phyloP scores from a whole-genome alignment of 2,329 filamentous ascomycete genomes.

The Verticillium isaacii region DNA sequence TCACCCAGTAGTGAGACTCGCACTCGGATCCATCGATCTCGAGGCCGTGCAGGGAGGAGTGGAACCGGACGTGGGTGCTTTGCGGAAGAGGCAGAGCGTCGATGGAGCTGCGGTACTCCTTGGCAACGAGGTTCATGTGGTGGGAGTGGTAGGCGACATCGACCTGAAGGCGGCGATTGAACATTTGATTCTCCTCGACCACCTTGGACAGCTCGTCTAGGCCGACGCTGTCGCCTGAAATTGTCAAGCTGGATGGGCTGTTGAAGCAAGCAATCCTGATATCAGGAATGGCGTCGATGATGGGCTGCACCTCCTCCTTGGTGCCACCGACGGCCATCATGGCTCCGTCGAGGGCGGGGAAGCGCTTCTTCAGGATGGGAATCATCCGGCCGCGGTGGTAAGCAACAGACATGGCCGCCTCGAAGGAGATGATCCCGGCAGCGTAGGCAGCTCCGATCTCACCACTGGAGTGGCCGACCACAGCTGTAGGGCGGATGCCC shows the following conservation, averaged over 20 bases:
- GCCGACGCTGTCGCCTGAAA: conserved; percentile 17
- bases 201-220: conserved; percentile 19
- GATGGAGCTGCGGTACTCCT: conserved; percentile 28
- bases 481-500: conserved; percentile 24
- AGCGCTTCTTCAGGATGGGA: conserved; percentile 14
- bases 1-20: conserved; percentile 36
- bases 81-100: conserved; percentile 31
- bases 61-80: conserved; percentile 32
- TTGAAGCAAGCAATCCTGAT: conserved; percentile 25
- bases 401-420: conserved; percentile 30
- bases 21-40: conserved; percentile 28
- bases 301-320: conserved; percentile 19
- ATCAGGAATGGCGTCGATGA: conserved; percentile 15
- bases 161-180: conserved; percentile 27
- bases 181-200: conserved; percentile 24
- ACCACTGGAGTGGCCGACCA: conserved; percentile 37
- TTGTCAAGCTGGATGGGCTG: conserved; percentile 21
- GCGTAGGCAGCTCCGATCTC: conserved; percentile 42
- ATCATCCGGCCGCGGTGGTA: conserved; percentile 31
- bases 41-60: conserved; percentile 40
- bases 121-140: conserved; percentile 12
- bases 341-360: neutral
- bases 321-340: conserved; percentile 37
- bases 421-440: conserved; percentile 24
- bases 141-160: conserved; percentile 39